Evolutionary conservation across 345 rosid genomes (phyloP), one percentile per base, ranked within the genome.

Genomic region (Arabis hirsuta): DNA sequence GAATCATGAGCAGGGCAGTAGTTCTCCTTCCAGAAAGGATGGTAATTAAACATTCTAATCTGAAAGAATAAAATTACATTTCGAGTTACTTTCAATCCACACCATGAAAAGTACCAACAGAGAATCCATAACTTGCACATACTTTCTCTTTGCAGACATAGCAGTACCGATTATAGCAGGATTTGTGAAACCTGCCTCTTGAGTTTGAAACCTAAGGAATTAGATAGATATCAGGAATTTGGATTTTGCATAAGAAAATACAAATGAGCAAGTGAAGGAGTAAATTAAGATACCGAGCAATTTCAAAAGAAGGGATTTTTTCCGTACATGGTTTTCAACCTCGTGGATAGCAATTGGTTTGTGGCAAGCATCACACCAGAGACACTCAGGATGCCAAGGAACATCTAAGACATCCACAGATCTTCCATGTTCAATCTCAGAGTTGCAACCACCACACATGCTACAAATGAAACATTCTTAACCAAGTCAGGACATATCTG

Each of bases 1-100:
- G 26, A 56, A 55, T 89, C 97, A 58, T 94, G 98, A 0, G 85
- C 76, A 54, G 83, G 90, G 78, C 97, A 94, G 78, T 88, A 90
- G 29, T 54, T 81, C 55, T 85, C 80, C 89, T 81, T 29, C 85
- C 86, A 68, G 86, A 88, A 73, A 79, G 3, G 74, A 76, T 76
- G 92, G 9, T 79, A 44, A 70, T 69, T 53, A 24, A 24, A 88
- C 59, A 62, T 68, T 52, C 14, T 82, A 12, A 92, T 79, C 98
- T 88, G 72, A 82, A 56, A 31, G 68, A 59, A 87, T 27, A 80
- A 76, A 65, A 50, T 67, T 36, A 67, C 56, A 69, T 57, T 82
- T 36, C 36, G 0, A 32, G 36, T 32, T 57, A 69, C 77, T 72
- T 34, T 42, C 64, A 69, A 64, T 36, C 0, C 13, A 6, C 41